Evolutionary conservation across 1,139 yeast species (phyloP).

Genomic region (Hemisphaericaspora xylofermentans): DNA sequence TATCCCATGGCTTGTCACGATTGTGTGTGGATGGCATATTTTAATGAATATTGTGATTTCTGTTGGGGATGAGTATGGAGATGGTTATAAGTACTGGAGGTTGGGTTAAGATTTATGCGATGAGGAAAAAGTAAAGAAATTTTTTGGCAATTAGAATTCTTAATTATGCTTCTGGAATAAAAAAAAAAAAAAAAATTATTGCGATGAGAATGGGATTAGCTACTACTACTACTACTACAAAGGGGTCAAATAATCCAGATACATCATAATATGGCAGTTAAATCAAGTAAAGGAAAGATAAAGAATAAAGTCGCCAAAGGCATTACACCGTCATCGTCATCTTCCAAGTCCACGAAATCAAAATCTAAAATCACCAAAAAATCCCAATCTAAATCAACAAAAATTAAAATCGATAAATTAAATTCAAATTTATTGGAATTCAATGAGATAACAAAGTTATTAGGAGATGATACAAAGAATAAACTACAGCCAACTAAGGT

Average conservation of each 20-base stretch:
- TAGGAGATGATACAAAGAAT: constrained; percentile 13
- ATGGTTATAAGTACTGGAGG: no score
- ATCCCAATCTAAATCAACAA: constrained; percentile 33
- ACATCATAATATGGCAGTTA: constrained; percentile 3
- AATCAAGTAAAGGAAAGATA: constrained; percentile 2
- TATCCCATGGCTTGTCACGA: constrained; percentile 97
- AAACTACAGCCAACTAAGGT: constrained; percentile 15
- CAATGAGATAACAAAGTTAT: constrained; percentile 32
- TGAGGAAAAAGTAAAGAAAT: constrained; percentile 11
- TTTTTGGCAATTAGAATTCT: constrained; percentile 1
- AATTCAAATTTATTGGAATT: constrained; percentile 40
- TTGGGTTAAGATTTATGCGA: constrained; percentile 8
- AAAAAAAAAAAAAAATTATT: constrained; percentile 1
- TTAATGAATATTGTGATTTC: constrained; percentile 5
- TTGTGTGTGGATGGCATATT: constrained; percentile 88
- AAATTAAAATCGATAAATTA: constrained; percentile 42
- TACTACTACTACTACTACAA: no score
- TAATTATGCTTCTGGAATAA: no score
- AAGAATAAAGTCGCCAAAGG: constrained; percentile 9
- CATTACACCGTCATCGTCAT: constrained; percentile 6
- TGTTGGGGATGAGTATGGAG: background rate
- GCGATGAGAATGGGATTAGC: constrained; percentile 1
- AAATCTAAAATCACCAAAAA: constrained; percentile 19
- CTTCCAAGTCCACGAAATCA: constrained; percentile 15
- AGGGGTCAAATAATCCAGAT: no score